Evolutionary conservation across 768 basidiomycete genomes (phyloP).

Genomic region (Boletus insuetus): DNA sequence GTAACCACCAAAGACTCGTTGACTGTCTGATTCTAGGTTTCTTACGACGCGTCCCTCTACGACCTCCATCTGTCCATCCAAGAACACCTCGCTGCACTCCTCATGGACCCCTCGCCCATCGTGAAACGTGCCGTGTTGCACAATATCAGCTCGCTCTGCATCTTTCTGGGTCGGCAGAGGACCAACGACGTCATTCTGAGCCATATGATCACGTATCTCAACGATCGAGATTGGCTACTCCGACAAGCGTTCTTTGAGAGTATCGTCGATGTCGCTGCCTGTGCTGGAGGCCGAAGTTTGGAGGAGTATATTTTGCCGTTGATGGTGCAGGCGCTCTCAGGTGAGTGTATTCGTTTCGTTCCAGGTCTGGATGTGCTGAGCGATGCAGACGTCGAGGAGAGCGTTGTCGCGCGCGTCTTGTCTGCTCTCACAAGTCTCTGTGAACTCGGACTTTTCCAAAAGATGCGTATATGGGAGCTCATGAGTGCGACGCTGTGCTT

Average conservation of each 20-base stretch:
- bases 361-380: slow-evolving; percentile 4
- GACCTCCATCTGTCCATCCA: slow-evolving; percentile 85
- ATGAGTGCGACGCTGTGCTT: slow-evolving; percentile 87
- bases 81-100: slow-evolving; percentile 80
- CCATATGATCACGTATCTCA: slow-evolving; percentile 79
- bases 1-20: background rate
- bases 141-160: slow-evolving; percentile 84
- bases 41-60: slow-evolving; percentile 83
- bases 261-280: slow-evolving; percentile 92
- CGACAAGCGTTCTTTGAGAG: slow-evolving; percentile 93
- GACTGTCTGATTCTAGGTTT: slow-evolving; percentile 53
- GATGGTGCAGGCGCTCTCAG: slow-evolving; percentile 93
- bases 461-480: slow-evolving; percentile 96
- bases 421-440: slow-evolving; percentile 83
- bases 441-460: slow-evolving; percentile 86
- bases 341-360: slow-evolving; percentile 39
- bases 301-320: slow-evolving; percentile 97
- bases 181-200: slow-evolving; percentile 95
- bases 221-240: slow-evolving; percentile 90
- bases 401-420: slow-evolving; percentile 89
- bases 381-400: slow-evolving; percentile 85
- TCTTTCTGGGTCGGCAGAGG: slow-evolving; percentile 88
- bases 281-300: slow-evolving; percentile 85
- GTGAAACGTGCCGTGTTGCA: slow-evolving; percentile 90
- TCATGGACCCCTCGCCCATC: slow-evolving; percentile 84